Evolutionary conservation across 768 basidiomycete genomes (phyloP).

Genomic region (Rickenella mellea): DNA sequence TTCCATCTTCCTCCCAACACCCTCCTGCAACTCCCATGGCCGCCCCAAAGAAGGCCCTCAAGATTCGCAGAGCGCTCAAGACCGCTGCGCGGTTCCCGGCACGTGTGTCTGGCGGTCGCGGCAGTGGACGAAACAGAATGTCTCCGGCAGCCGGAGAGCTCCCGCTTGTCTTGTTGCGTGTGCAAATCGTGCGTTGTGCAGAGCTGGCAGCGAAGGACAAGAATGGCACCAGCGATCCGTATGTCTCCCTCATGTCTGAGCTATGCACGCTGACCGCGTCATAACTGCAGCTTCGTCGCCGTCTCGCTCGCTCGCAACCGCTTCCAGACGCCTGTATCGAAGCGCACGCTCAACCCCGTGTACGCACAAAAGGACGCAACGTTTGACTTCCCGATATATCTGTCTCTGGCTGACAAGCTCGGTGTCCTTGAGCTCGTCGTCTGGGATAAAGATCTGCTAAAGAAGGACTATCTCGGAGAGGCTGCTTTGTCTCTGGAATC

Average conservation of each 20-base stretch:
- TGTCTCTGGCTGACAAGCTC: conserved; percentile 61
- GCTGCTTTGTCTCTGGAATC: conserved; percentile 66
- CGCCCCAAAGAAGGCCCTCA: conserved; percentile 1
- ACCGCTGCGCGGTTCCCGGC: conserved; percentile 46
- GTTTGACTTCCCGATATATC: conserved; percentile 82
- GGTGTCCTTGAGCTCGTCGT: conserved; percentile 77
- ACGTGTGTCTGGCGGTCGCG: conserved; percentile 32
- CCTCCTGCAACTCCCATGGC: too few species aligned
- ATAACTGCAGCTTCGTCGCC: conserved; percentile 50
- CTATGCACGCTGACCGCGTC: neutral
- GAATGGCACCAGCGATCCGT: conserved; percentile 73
- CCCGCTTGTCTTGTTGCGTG: conserved; percentile 55
- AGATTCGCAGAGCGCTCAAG: conserved; percentile 41
- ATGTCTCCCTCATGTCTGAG: conserved; percentile 21
- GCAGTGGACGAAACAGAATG: conserved; percentile 25
- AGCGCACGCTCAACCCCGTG: conserved; percentile 59
- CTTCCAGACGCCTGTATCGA: conserved; percentile 67
- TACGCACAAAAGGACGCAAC: conserved; percentile 66
- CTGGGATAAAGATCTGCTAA: conserved; percentile 89
- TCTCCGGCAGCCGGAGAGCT: conserved; percentile 49
- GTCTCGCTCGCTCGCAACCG: conserved; percentile 50
- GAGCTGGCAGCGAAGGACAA: conserved; percentile 56
- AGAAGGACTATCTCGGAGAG: conserved; percentile 93
- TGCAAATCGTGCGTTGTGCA: conserved; percentile 60
- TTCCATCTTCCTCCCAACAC: too few species aligned